Conservation (phyloP, 1,284 basidiomycete genomes). For the Leccinum pachyderme region DNA sequence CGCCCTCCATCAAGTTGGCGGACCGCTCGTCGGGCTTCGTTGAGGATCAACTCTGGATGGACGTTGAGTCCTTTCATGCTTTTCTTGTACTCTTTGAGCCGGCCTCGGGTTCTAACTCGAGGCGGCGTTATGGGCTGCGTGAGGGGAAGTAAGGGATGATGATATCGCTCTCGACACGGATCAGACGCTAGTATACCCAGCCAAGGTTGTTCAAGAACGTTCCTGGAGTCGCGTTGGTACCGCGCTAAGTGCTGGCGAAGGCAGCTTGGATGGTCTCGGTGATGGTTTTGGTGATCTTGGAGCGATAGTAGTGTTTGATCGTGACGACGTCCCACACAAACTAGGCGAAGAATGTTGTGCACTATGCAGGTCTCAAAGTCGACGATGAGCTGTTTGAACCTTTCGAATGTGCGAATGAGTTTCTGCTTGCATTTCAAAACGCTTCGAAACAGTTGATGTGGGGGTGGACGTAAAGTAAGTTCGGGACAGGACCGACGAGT, state of each 20-base stretch:
- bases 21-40: conserved; percentile 98
- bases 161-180: conserved; percentile 85
- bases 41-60: conserved; percentile 76
- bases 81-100: conserved; percentile 94
- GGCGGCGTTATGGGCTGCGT: conserved; percentile 64
- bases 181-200: conserved; percentile 96
- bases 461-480: conserved; percentile 89
- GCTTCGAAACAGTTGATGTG: conserved; percentile 87
- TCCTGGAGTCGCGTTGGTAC: conserved; percentile 60
- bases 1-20: conserved; percentile 89
- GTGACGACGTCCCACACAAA: conserved; percentile 88
- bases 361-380: conserved; percentile 89
- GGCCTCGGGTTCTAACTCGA: conserved; percentile 86
- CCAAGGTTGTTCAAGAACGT: conserved; percentile 77
- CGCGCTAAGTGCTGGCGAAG: conserved; percentile 71
- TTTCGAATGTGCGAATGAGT: conserved; percentile 81
- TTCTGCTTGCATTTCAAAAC: conserved; percentile 90
- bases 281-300: conserved; percentile 85
- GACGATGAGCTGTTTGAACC: conserved; percentile 78
- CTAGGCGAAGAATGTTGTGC: conserved; percentile 76
- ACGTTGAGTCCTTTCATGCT: conserved; percentile 94
- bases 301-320: conserved; percentile 89
- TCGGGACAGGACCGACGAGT: conserved; percentile 80
- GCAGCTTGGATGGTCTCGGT: conserved; percentile 73
- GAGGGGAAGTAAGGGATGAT: conserved; percentile 89